These are phyloP conservation scores for Spinacia oleracea DNA, from an alignment of 179 eudicot genomes.

Conservation along the genomic window DNA sequence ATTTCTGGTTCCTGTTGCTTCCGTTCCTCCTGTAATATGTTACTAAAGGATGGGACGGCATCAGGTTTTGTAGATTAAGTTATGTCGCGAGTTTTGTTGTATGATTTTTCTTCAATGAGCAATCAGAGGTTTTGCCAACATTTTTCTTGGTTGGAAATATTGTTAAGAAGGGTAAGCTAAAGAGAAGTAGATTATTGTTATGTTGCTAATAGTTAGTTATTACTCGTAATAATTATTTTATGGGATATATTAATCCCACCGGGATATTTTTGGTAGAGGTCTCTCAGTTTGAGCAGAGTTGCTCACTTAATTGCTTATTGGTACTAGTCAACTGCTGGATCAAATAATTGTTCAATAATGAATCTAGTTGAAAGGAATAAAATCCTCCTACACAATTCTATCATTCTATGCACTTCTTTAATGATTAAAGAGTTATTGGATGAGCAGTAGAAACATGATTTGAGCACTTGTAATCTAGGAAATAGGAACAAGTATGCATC, in stretches of 20 bases:
- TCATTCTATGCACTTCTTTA: not conserved
- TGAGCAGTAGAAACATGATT: not conserved
- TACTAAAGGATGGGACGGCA: constrained; percentile 13
- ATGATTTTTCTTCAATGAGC: constrained; percentile 27
- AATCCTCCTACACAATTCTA: not conserved
- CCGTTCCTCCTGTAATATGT: not conserved
- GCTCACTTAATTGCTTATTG: not conserved
- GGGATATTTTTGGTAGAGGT: not conserved
- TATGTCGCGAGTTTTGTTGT: constrained; percentile 31
- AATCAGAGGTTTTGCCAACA: constrained; percentile 24
- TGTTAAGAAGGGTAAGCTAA: not conserved
- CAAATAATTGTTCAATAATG: not conserved
- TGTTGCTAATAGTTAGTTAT: too few relatives aligned
- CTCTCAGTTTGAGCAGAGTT: not conserved
- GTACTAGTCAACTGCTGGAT: not conserved
- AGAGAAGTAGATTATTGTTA: too few relatives aligned
- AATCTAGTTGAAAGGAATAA: too few relatives aligned
- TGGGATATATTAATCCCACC: not conserved
- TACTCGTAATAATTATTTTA: too few relatives aligned
- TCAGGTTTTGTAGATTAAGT: constrained; percentile 17
- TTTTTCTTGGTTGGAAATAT: not conserved
- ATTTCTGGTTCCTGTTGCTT: too few relatives aligned
- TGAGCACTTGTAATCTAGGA: not conserved
- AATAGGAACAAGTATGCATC: not conserved
- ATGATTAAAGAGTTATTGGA: not conserved